These are phyloP conservation scores for Aspergillus tubingensis DNA, from an alignment of 2,329 filamentous ascomycete species.

Conservation along the genomic window DNA sequence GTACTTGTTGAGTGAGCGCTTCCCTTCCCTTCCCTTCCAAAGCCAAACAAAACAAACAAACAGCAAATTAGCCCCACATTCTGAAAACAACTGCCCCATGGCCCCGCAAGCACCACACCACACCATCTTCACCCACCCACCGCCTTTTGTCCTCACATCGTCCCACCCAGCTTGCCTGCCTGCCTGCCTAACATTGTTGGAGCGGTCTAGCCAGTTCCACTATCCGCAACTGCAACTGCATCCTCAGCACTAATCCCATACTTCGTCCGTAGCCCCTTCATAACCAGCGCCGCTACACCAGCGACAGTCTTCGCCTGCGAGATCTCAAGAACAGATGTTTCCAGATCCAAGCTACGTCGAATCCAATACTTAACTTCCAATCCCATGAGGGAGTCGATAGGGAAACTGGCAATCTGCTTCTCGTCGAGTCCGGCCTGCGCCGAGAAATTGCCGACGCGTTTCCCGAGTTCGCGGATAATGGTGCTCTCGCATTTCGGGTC, in stretches of 20 bases:
- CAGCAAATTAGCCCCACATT: no score
- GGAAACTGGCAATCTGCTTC: background rate
- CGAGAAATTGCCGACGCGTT: background rate
- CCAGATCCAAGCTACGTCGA: constrained; percentile 8
- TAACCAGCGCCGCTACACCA: background rate
- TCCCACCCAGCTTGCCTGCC: no score
- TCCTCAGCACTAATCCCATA: constrained; percentile 3
- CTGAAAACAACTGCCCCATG: no score
- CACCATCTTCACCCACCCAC: no score
- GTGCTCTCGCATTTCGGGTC: constrained; percentile 4
- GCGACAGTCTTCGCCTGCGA: constrained; percentile 6
- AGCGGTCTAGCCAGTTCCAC: no score
- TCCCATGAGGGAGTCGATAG: constrained; percentile 9
- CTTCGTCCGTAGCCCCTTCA: background rate
- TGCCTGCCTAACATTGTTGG: no score
- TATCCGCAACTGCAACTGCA: no score
- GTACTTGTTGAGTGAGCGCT: no score
- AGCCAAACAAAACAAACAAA: no score
- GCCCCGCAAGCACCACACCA: no score
- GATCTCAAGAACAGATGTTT: constrained; percentile 4
- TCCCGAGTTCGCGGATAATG: constrained; percentile 8
- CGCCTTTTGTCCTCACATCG: no score
- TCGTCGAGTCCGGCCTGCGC: background rate
- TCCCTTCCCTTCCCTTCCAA: no score
- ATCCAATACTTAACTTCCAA: constrained; percentile 12